Evolutionary conservation across 257 asterid species (phyloP).

Genomic region (Nicotiana tabacum): DNA sequence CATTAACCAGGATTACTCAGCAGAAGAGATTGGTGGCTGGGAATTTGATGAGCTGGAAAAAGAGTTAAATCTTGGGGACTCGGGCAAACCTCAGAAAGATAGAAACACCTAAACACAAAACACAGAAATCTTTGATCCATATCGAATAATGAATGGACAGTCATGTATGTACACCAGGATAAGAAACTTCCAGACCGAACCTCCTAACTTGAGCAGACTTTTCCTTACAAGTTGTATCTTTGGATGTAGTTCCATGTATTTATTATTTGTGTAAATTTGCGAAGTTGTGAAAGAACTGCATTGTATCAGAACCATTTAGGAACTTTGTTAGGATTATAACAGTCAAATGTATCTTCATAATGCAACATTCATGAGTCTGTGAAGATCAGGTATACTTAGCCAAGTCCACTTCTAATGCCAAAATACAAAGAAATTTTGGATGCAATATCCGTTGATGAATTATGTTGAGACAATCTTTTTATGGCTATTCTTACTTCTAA

Average conservation of each 20-base stretch:
- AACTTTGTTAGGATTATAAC: background rate
- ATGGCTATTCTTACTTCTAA: too few species aligned
- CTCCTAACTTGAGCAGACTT: conserved; percentile 12
- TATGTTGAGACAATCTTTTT: too few species aligned
- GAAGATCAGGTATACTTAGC: too few species aligned
- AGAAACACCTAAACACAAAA: conserved; percentile 5
- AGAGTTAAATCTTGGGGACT: conserved; percentile 54
- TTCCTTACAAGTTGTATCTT: background rate
- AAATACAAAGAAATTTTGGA: too few species aligned
- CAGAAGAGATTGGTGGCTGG: conserved; percentile 89
- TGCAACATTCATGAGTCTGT: too few species aligned
- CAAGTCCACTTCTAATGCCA: too few species aligned
- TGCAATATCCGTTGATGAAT: too few species aligned
- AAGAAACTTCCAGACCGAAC: conserved; percentile 18
- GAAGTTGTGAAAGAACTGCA: conserved; percentile 8
- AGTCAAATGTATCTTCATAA: conserved; percentile 8
- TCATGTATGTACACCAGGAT: background rate
- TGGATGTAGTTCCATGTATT: conserved; percentile 6
- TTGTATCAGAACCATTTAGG: background rate
- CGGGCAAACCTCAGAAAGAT: conserved; percentile 28
- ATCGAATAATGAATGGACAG: conserved; percentile 3
- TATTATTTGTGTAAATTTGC: conserved; percentile 27
- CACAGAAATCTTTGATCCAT: conserved; percentile 9
- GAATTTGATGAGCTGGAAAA: conserved; percentile 94
- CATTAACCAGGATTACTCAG: conserved; percentile 56